Evolutionary conservation across 495 filamentous ascomycete genomes (phyloP), one percentile per base, ranked within the genome.

Genomic region (Aspergillus bridgeri): DNA sequence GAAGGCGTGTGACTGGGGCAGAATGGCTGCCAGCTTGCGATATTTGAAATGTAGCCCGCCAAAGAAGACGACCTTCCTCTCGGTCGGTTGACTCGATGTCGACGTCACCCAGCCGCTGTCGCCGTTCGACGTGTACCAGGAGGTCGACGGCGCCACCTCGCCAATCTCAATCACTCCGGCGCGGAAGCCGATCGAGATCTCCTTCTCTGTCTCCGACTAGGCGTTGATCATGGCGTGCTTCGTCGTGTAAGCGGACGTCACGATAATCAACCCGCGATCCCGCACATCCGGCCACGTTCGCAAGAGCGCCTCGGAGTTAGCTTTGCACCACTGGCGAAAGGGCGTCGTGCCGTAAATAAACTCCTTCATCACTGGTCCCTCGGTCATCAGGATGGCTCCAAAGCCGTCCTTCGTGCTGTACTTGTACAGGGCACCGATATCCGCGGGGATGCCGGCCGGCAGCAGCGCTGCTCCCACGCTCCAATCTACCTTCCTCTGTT

Each of bases 51-150:
- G 47, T 21, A 54, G 20, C 0, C 52, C 52, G 6, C 52, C 52
- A n/a, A 54, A 54, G 20, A 54, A 54, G 13, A 54, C 52, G 2
- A 54, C 52, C 42, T 54, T 54, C 11, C 38, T 42, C 38, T 54
- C 52, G 7, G 22, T 27, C 3, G 19, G 20, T 6, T 25, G n/a
- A 18, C 11, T 17, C 5, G 33, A 42, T 27, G 17, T 21, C 5
- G 21, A 6, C 7, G 52, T n/a, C 11, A 54, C 52, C 52, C 52
- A 54, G 4, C 52, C 52, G 18, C 52, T 46, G 22, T 54, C 52
- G 3, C 52, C 42, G 13, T 46, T 45, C 19, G 52, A 23, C 15
- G 52, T 54, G 23, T 54, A 54, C 52, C 52, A 54, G 9, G 52
- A 17, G 13, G 42, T 21, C 13, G 52, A 54, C 20, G 52, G 52